Conservation (phyloP, 2,329 filamentous ascomycete genomes). For the Coleophoma crateriformis region DNA sequence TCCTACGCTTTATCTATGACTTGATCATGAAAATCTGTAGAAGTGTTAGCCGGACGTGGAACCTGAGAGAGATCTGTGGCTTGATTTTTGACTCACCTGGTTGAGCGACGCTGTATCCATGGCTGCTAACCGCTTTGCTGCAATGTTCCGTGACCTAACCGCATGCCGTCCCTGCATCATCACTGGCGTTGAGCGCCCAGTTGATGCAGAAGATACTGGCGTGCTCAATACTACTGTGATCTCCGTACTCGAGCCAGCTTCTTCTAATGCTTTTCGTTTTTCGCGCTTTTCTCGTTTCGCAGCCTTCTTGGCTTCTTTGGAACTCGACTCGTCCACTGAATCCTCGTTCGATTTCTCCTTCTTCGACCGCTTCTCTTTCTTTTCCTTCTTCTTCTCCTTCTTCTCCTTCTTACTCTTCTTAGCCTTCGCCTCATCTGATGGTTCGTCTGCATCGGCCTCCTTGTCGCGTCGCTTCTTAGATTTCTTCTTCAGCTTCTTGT, state of each 20-base stretch:
- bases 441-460: constrained; percentile 10
- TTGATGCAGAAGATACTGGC: constrained; percentile 30
- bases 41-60: constrained; percentile 9
- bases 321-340: constrained; percentile 25
- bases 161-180: constrained; percentile 58
- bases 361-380: constrained; percentile 35
- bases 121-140: constrained; percentile 79
- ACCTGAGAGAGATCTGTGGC: not conserved
- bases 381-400: constrained; percentile 24
- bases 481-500: constrained; percentile 29
- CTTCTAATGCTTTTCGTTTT: constrained; percentile 30
- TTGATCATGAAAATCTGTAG: constrained; percentile 67
- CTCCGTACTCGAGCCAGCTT: constrained; percentile 17
- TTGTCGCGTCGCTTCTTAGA: constrained; percentile 16
- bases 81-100: constrained; percentile 53
- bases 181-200: constrained; percentile 37
- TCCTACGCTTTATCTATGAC: constrained; percentile 14
- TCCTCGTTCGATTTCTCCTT: constrained; percentile 32
- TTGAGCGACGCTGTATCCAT: constrained; percentile 78
- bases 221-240: constrained; percentile 16
- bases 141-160: constrained; percentile 76
- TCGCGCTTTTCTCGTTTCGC: constrained; percentile 33
- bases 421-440: constrained; percentile 29
- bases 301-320: constrained; percentile 27
- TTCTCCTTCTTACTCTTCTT: constrained; percentile 29